phyloP scores from a whole-genome alignment of 1,284 basidiomycete species.

The Spongispora temasekensis region DNA sequence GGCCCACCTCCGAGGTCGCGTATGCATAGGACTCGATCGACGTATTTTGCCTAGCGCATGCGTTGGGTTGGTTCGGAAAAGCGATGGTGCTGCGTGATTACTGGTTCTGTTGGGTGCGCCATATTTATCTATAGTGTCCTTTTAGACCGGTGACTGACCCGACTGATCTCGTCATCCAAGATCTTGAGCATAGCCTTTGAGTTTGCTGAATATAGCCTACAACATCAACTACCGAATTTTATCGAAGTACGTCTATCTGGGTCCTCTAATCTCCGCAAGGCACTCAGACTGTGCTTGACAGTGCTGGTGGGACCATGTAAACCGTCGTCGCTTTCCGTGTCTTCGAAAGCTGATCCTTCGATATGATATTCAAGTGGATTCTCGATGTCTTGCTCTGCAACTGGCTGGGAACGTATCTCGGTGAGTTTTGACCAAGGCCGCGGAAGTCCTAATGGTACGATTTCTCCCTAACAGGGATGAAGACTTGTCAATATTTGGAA shows the following conservation, averaged over 20 bases:
- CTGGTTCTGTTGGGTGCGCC: slow-evolving; percentile 83
- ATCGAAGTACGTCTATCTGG: slow-evolving; percentile 58
- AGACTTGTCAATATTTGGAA: slow-evolving; percentile 81
- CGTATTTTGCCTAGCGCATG: slow-evolving; percentile 81
- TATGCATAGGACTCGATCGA: slow-evolving; percentile 67
- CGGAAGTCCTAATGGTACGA: slow-evolving; percentile 7
- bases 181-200: slow-evolving; percentile 85
- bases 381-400: slow-evolving; percentile 84
- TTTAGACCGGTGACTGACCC: slow-evolving; percentile 1
- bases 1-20: slow-evolving; percentile 8
- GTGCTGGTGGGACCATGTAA: slow-evolving; percentile 91
- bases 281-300: slow-evolving; percentile 35
- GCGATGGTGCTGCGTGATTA: slow-evolving; percentile 84
- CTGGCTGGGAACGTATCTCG: slow-evolving; percentile 81
- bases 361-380: slow-evolving; percentile 71
- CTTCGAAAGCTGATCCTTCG: slow-evolving; percentile 15
- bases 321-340: not conserved
- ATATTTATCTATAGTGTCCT: slow-evolving; percentile 5
- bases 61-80: slow-evolving; percentile 86
- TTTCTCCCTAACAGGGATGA: slow-evolving; percentile 59
- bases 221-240: slow-evolving; percentile 83
- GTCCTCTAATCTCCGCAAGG: slow-evolving; percentile 17
- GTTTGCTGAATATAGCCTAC: slow-evolving; percentile 80
- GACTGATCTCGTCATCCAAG: slow-evolving; percentile 39
- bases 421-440: slow-evolving; percentile 36